Percentiles rank a stretch among this genome's conserved stretches.
These are phyloP conservation scores for Crotalaria pallida DNA, from an alignment of 306 rosid genomes.

Conservation along the genomic window DNA sequence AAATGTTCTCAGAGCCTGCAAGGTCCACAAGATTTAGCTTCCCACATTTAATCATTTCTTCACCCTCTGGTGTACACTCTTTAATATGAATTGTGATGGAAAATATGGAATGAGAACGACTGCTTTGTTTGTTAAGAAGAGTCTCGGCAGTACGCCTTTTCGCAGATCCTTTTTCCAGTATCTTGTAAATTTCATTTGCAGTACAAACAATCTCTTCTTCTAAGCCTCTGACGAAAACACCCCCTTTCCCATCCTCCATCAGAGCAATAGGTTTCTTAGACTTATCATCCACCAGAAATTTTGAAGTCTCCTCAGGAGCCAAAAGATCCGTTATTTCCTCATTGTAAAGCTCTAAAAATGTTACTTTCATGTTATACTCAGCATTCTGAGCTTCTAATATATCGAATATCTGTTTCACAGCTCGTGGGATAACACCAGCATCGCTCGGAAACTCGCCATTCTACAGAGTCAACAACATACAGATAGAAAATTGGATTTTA, in stretches of 20 bases:
- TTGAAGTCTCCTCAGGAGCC: slow-evolving; percentile 86
- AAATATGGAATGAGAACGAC: slow-evolving; percentile 98
- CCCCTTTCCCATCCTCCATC: slow-evolving; percentile 99
- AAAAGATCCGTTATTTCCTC: slow-evolving; percentile 93
- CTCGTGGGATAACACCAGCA: slow-evolving; percentile 98
- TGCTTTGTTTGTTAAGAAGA: slow-evolving; percentile 97
- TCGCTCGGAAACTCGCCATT: slow-evolving; percentile 97
- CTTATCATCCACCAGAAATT: slow-evolving; percentile 84
- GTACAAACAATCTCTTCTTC: slow-evolving; percentile 99
- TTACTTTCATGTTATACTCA: slow-evolving; percentile 96
- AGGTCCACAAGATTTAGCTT: slow-evolving; percentile 98
- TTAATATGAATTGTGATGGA: slow-evolving; percentile 98
- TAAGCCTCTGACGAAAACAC: slow-evolving; percentile 94
- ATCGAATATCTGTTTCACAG: slow-evolving; percentile 91
- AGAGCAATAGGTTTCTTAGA: slow-evolving; percentile 95
- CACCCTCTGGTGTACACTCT: slow-evolving; percentile 98
- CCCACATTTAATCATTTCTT: slow-evolving; percentile 98
- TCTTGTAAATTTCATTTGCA: slow-evolving; percentile 96
- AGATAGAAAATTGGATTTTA: not conserved
- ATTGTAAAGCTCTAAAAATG: slow-evolving; percentile 93
- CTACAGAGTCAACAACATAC: slow-evolving; percentile 36
- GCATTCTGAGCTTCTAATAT: slow-evolving; percentile 95
- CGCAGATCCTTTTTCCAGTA: slow-evolving; percentile 95
- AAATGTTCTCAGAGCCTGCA: slow-evolving; percentile 98
- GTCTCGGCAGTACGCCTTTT: slow-evolving; percentile 99